These are phyloP conservation scores for Meyerozyma smithsonii DNA, from an alignment of 1,139 yeast species.

Conservation along the genomic window DNA sequence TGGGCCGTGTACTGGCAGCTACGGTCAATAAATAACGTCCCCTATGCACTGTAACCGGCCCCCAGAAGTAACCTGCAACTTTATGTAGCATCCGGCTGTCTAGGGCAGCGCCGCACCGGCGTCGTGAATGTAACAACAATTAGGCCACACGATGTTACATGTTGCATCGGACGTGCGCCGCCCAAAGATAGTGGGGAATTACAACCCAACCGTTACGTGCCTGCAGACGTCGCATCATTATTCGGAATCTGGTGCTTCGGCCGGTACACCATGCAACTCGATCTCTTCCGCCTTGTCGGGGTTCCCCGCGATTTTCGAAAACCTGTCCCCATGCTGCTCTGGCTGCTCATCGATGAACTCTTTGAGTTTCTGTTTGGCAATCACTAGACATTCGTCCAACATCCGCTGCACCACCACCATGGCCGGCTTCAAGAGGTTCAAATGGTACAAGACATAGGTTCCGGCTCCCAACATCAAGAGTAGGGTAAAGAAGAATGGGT, in stretches of 20 bases:
- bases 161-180: constrained; percentile 2
- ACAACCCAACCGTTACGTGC: too few relatives aligned
- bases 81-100: constrained; percentile 1
- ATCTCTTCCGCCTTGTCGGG: constrained; percentile 2
- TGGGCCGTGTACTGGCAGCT: not conserved
- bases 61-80: constrained; percentile 1
- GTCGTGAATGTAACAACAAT: not conserved
- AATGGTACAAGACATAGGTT: constrained; percentile 60
- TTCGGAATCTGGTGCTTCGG: too few relatives aligned
- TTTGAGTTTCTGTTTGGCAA: constrained; percentile 56
- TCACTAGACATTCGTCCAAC: constrained; percentile 49
- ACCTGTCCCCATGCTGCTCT: constrained; percentile 21
- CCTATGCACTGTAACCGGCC: not conserved
- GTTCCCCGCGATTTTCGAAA: constrained; percentile 17
- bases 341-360: constrained; percentile 41
- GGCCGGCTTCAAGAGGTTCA: constrained; percentile 76
- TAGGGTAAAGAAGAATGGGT: constrained; percentile 69
- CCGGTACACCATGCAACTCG: constrained; percentile 3
- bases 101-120: not conserved
- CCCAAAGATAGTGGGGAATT: not conserved
- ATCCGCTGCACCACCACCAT: constrained; percentile 54
- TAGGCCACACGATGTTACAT: not conserved
- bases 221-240: too few relatives aligned
- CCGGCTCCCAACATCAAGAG: constrained; percentile 55
- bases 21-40: constrained; percentile 1